These are phyloP conservation scores for Picocystis salinarum DNA, from an alignment of 139 green algal genomes.

Conservation along the genomic window DNA sequence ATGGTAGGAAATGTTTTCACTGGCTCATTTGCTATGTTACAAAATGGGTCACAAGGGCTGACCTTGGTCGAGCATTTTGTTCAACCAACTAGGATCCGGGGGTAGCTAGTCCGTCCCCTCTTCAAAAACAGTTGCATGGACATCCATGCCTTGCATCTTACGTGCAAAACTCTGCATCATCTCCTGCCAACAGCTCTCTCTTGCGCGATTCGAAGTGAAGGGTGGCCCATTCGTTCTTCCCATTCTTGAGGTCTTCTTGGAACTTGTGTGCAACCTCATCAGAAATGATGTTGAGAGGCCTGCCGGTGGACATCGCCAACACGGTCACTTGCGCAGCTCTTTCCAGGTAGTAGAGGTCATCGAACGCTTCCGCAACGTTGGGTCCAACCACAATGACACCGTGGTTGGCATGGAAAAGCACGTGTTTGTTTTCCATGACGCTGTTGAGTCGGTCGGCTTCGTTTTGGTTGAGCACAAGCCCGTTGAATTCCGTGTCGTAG, in stretches of 20 bases:
- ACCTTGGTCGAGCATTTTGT: too few species aligned
- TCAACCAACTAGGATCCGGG: too few species aligned
- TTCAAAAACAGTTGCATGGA: too few species aligned
- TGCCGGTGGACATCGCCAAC: constrained; percentile 15
- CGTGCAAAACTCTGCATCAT: too few species aligned
- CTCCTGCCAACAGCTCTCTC: too few species aligned
- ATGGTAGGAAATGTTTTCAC: too few species aligned
- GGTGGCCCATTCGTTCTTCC: too few species aligned
- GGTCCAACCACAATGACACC: constrained; percentile 12
- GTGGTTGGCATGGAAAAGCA: constrained; percentile 14
- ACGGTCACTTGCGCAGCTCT: constrained; percentile 14
- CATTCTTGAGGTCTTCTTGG: constrained; percentile 14
- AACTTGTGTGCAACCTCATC: background rate
- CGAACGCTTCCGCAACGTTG: constrained; percentile 11
- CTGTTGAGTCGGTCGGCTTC: constrained; percentile 12
- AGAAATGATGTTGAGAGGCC: constrained; percentile 9
- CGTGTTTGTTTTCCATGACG: constrained; percentile 9
- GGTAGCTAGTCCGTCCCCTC: too few species aligned
- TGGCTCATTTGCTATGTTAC: too few species aligned
- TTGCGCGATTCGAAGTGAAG: too few species aligned
- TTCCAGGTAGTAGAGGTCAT: constrained; percentile 19
- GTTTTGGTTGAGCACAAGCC: constrained; percentile 16
- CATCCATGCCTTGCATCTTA: too few species aligned
- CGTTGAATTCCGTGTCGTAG: constrained; percentile 23
- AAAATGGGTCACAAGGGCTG: too few species aligned